Evolutionary conservation across 305 asterid genomes (phyloP), one percentile per base, ranked within the genome.

Genomic region (Stenogyne calaminthoides): DNA sequence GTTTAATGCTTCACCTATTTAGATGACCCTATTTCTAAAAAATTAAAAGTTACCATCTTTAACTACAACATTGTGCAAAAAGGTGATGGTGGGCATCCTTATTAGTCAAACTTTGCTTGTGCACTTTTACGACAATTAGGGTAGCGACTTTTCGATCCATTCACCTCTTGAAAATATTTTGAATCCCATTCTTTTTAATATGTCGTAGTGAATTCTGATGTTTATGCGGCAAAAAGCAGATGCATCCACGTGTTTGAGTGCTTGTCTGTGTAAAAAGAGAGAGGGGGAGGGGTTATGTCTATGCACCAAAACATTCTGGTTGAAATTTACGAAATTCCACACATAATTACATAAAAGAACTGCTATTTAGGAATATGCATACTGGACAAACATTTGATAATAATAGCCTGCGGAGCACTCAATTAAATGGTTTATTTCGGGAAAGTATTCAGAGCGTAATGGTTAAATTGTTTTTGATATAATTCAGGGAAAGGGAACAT

Each of bases 1-100:
- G 15, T 19, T 59, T 70, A 36, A 9, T 69, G 65, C 49, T 56
- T 47, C 61, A 27, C 22, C 62, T 68, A 70, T 72, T 42, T 68
- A 19, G 15, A 67, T 18, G 44, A 40, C 11, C 29, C 1, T 52
- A 14, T 14, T 14, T 64, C 63, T 15, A 42, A 36, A 15, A 64
- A 63, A 25, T 1, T 25, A 25, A 25, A 25, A 25, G 3, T 72
- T 16, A 36, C 6, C 12, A 42, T 73, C 37, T 16, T 19, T 22
- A 37, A 70, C 71, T 69, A 37, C 37, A 25, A 12, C 51, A 59
- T 29, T 25, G 27, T 47, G 32, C 62, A 25, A 51, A 29, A 12
- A 8, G 37, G 49, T 34, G 67, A 57, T 3, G 3, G 70, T 19
- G 19, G 42, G 19, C 47, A 54, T 62, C 67, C 42, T 69, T 60